Base-by-base conservation (phyloP, 2,329 filamentous ascomycete genomes). In the Arthrocladium fulminans region DNA sequence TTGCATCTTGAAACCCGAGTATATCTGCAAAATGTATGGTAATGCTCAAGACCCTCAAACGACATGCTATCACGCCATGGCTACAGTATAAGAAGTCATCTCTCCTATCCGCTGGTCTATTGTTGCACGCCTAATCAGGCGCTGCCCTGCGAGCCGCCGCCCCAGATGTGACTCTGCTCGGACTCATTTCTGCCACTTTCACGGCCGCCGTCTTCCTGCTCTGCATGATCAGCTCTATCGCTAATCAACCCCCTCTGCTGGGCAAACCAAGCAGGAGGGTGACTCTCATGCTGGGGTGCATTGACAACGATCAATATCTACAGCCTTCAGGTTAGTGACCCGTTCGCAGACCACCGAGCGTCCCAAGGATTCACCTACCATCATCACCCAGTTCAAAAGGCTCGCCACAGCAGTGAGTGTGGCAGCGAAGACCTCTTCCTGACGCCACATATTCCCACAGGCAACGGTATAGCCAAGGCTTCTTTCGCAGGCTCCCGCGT, bases 361-460 rank as follows among this genome's bases (percentile, higher is more conserved):
- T 13, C 9, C 12, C 10, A 22, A 13, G 8, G 20, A 5, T 8
- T 5, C 8, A 42, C 46, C 39, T 35, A 55, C 53, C 35, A 54
- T 37, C 19, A 55, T 39, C 6, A 50, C 17, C 49, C 49, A 54
- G 15, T 50, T 52, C 10, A 49, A 15, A 2, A 53, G 8, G 45
- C 43, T 50, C 22, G 51, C 51, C 35, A 54, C 10, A 19, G 22
- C 47, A 5, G 62, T 50, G 54, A 65, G 55, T 53, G 58, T 58
- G 8, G 63, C 61, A 1, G 52, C 53, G n/a, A 45, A 47, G 42
- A 52, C 49, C 48, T 66, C 57, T 30, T 61, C 50, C 39, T 49
- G 54, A 15, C 47, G 56, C 65, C 63, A 67, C 12, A 57, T 58
- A 12, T 34, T 55, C 2, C 61, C 35, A 49, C 65, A 67, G 24